phyloP scores from a whole-genome alignment of 2,329 filamentous ascomycete species.

The Colletotrichum trifolii region DNA sequence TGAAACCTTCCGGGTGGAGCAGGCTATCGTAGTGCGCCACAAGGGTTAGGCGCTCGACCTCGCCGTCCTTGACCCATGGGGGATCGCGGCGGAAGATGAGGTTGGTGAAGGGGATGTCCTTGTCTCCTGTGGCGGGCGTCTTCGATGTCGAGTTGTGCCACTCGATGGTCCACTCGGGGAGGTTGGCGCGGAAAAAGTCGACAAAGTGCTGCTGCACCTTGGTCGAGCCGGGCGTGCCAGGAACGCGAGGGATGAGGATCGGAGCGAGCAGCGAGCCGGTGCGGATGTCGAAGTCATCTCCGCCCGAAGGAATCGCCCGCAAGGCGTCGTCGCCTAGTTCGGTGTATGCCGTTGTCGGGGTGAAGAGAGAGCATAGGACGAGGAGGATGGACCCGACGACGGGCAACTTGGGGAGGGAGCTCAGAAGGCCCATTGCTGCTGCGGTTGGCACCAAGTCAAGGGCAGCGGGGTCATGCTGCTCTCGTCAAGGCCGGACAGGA shows the following conservation, averaged over 20 bases:
- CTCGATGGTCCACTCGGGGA: conserved; percentile 83
- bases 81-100: conserved; percentile 89
- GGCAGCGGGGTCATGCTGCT: conserved; percentile 34
- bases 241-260: conserved; percentile 88
- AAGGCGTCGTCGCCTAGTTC: conserved; percentile 81
- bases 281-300: conserved; percentile 81
- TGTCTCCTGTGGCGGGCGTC: conserved; percentile 79
- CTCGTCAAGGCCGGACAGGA: neutral
- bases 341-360: conserved; percentile 52
- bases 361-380: conserved; percentile 39
- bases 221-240: conserved; percentile 81
- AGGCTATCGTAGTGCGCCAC: conserved; percentile 96
- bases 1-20: conserved; percentile 82
- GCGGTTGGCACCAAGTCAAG: conserved; percentile 21
- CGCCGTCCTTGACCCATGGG: conserved; percentile 79
- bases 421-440: conserved; percentile 33
- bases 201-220: conserved; percentile 84
- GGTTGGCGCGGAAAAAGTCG: conserved; percentile 78
- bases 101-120: conserved; percentile 84
- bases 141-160: conserved; percentile 92
- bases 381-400: conserved; percentile 36
- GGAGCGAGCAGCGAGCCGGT: conserved; percentile 82
- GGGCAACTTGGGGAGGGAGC: conserved; percentile 32
- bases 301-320: conserved; percentile 75
- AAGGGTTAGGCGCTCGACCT: conserved; percentile 84